Base-by-base conservation (phyloP, 1,284 basidiomycete species). In the Boletus coffeatus region DNA sequence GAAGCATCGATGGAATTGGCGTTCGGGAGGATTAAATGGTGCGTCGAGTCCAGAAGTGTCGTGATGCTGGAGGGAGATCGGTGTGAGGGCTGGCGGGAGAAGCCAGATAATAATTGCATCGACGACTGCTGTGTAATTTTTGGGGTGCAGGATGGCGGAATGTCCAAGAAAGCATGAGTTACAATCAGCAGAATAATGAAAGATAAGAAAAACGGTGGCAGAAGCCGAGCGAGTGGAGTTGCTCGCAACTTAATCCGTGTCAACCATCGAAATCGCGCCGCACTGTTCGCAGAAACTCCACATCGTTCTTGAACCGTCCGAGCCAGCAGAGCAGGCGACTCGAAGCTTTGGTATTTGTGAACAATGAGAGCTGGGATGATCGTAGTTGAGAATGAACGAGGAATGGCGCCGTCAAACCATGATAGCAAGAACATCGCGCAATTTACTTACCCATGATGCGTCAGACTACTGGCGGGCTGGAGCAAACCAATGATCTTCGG, bases 251-350 rank as follows among this genome's bases (percentile, higher is more conserved):
- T 77, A 88, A 74, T 89, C 87, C 74, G 80, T 81, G 74, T 90
- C 87, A 75, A 93, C 88, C 86, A 92, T 92, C 69, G 89, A 89
- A 74, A 93, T 91, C 62, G 90, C 87, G 75, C 90, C 90, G 73
- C 90, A 93, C 79, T 91, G 82, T 80, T 92, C 88, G 75, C 90
- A 93, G 73, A 89, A 87, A 68, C 86, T 88, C 90, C 90, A 93
- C 87, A 93, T 92, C 34, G 89, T 87, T 68, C 87, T 79, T 72
- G 81, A 80, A 66, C 86, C 87, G 64, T 83, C 82, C 63, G 80
- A 73, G 61, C 84, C 82, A 32, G 85, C 73, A 56, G 85, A 82
- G 66, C 87, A 88, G 48, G 87, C 85, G 61, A 89, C 78, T 66
- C 85, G 83, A 66, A 89, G 80, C 73, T 88, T 92, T 14, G 90